Evolutionary conservation across 1,284 basidiomycete genomes (phyloP).

Genomic region (Cutaneotrichosporon sp.): DNA sequence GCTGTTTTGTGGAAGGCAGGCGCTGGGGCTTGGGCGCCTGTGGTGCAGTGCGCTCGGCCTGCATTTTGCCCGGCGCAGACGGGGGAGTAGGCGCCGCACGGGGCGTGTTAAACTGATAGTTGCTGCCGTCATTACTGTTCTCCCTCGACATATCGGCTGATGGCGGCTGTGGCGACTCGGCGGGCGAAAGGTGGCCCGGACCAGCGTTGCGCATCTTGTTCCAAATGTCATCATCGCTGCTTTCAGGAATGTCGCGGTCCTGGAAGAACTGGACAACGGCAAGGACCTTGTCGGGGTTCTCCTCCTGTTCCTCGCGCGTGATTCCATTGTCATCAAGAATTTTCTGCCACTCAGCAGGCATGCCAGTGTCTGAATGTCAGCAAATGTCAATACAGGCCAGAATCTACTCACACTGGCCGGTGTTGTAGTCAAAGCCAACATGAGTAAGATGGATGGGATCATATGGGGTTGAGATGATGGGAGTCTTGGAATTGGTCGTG

Average conservation of each 20-base stretch:
- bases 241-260: constrained; percentile 40
- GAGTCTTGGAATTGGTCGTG: constrained; percentile 53
- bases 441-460: constrained; percentile 99
- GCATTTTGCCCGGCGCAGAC: constrained; percentile 7
- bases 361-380: constrained; percentile 61
- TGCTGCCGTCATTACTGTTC: constrained; percentile 30
- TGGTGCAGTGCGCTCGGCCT: constrained; percentile 17
- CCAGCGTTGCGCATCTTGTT: constrained; percentile 59
- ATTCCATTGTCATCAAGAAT: constrained; percentile 94
- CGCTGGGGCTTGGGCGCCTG: constrained; percentile 2
- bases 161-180: constrained; percentile 15
- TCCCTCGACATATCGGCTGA: constrained; percentile 42
- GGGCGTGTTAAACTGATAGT: constrained; percentile 11
- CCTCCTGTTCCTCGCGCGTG: constrained; percentile 88
- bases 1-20: constrained; percentile 10
- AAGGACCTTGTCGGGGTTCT: constrained; percentile 94
- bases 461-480: constrained; percentile 93
- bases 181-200: constrained; percentile 22
- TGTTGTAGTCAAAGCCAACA: constrained; percentile 98
- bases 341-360: constrained; percentile 99
- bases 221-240: constrained; percentile 61
- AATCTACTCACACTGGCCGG: constrained; percentile 67
- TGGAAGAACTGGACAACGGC: constrained; percentile 93
- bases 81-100: constrained; percentile 16
- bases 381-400: too few species aligned